Evolutionary conservation across 2,329 filamentous ascomycete species (phyloP).

Genomic region (Akanthomyces lecanii): DNA sequence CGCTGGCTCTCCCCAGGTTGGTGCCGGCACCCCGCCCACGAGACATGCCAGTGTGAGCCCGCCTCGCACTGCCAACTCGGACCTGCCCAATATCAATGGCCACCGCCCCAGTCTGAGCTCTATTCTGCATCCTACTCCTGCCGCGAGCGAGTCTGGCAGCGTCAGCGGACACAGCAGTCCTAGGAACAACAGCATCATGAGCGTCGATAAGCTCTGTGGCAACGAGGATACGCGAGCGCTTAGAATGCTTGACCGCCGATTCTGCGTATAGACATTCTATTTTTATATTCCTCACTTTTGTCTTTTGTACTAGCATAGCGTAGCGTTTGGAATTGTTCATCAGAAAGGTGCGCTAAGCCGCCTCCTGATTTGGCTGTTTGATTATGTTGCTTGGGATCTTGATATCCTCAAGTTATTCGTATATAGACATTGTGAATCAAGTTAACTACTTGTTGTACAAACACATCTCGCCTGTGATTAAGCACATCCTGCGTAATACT

Average conservation of each 20-base stretch:
- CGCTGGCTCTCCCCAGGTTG: conserved; percentile 26
- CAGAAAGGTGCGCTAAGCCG: too few relatives aligned
- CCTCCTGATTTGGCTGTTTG: too few relatives aligned
- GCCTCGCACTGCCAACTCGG: conserved; percentile 38
- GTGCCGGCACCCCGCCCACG: conserved; percentile 40
- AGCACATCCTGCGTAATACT: neutral
- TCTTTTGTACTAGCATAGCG: conserved; percentile 6
- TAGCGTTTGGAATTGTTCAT: neutral
- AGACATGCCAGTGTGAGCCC: conserved; percentile 47
- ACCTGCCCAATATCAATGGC: conserved; percentile 24
- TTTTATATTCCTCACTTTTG: neutral
- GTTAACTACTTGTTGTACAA: neutral
- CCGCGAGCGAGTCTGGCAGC: conserved; percentile 43
- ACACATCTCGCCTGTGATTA: neutral
- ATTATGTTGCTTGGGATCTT: neutral
- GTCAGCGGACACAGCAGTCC: conserved; percentile 41
- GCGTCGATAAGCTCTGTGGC: conserved; percentile 18
- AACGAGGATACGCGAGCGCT: conserved; percentile 63
- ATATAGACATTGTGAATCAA: neutral
- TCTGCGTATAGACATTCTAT: conserved; percentile 32
- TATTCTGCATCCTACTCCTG: conserved; percentile 47
- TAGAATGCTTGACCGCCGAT: conserved; percentile 60
- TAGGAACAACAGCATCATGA: conserved; percentile 24
- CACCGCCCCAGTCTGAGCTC: conserved; percentile 43
- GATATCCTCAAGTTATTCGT: neutral